Percentiles rank a stretch among this genome's conserved stretches.
These are phyloP conservation scores for Vigna unguiculata DNA, from an alignment of 306 rosid species.

Conservation along the genomic window DNA sequence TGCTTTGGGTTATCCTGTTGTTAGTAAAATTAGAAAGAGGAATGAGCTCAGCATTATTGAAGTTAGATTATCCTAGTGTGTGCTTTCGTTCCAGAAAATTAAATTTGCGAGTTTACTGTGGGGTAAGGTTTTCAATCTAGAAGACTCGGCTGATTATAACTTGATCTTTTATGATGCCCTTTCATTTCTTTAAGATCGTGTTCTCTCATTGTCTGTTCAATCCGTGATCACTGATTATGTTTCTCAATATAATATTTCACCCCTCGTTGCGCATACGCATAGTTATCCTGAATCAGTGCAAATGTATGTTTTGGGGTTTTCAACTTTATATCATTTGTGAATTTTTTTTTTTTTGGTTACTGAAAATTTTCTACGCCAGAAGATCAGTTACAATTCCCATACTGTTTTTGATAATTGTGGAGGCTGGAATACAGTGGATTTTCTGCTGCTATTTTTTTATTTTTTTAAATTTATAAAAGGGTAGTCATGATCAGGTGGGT, in stretches of 20 bases:
- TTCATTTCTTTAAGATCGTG: constrained; percentile 11
- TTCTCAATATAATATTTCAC: constrained; percentile 11
- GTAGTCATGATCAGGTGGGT: constrained; percentile 48
- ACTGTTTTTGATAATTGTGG: constrained; percentile 16
- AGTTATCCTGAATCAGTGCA: neutral
- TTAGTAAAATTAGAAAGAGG: constrained; percentile 25
- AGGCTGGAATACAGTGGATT: constrained; percentile 23
- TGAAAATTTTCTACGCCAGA: constrained; percentile 24
- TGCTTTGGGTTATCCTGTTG: constrained; percentile 20
- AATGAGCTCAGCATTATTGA: constrained; percentile 14
- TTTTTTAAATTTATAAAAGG: constrained; percentile 36
- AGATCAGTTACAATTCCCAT: constrained; percentile 35
- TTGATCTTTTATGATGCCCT: constrained; percentile 24
- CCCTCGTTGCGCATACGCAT: neutral
- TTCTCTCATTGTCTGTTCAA: constrained; percentile 2
- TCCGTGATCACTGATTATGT: neutral
- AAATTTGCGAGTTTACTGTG: neutral
- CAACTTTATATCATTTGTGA: neutral
- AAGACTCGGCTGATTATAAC: neutral
- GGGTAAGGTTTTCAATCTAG: neutral
- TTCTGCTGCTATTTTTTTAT: constrained; percentile 12
- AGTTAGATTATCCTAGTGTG: constrained; percentile 13
- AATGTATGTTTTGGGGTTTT: neutral
- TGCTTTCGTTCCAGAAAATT: neutral
- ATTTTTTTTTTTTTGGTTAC: neutral